Percentiles rank a stretch among this genome's conserved stretches.
Conservation (phyloP, 805 yeast genomes). For the Maudiozyma pseudohumilis region DNA sequence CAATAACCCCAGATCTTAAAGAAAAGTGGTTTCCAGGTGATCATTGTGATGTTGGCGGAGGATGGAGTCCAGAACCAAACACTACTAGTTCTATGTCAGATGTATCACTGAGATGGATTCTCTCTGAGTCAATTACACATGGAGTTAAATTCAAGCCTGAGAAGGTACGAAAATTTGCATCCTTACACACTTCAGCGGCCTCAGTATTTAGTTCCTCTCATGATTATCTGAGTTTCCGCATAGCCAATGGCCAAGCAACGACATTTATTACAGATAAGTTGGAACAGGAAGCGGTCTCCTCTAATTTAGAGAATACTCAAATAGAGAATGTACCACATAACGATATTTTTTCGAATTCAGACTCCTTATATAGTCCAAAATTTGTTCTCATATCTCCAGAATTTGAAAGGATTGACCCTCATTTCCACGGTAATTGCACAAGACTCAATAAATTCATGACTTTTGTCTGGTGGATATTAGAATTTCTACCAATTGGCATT, state of each 20-base stretch:
- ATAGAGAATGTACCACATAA: background rate
- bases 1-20: conserved; percentile 20
- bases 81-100: conserved; percentile 33
- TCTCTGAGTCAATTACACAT: conserved; percentile 40
- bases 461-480: conserved; percentile 53
- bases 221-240: conserved; percentile 33
- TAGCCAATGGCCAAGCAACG: too few relatives aligned
- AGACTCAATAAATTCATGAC: conserved; percentile 4
- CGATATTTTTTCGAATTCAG: background rate
- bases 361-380: background rate
- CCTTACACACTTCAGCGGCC: conserved; percentile 31
- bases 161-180: conserved; percentile 33
- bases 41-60: conserved; percentile 64
- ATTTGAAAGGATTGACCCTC: background rate
- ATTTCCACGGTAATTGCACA: conserved; percentile 5
- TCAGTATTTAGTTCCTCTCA: conserved; percentile 43
- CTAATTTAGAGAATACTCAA: background rate
- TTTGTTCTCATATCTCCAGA: background rate
- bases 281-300: background rate
- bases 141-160: conserved; percentile 40
- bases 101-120: conserved; percentile 51
- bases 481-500: conserved; percentile 48
- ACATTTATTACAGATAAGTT: background rate
- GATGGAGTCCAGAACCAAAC: conserved; percentile 45
- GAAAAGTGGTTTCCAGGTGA: conserved; percentile 65